Evolutionary conservation across 2,329 filamentous ascomycete species (phyloP).

Genomic region (Botrytis sinoallii): DNA sequence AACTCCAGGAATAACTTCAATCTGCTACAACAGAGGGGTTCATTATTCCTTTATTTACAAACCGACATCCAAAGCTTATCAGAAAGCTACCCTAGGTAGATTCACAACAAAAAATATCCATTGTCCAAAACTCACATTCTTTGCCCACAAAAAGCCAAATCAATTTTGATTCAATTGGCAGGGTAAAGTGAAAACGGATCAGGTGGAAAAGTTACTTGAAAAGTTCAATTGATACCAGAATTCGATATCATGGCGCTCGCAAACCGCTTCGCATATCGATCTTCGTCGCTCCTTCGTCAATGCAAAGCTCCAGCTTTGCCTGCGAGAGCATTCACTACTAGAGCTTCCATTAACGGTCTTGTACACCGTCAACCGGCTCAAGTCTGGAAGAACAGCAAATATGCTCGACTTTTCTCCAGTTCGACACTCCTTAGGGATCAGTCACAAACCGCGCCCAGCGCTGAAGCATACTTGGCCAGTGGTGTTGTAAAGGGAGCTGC

Average conservation of each 20-base stretch:
- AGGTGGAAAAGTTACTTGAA: conserved; percentile 18
- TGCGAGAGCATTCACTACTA: conserved; percentile 34
- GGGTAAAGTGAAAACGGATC: conserved; percentile 21
- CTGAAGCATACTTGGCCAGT: conserved; percentile 85
- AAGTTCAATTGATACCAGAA: conserved; percentile 28
- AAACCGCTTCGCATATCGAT: conserved; percentile 34
- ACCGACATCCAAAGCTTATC: conserved; percentile 14
- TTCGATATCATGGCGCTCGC: conserved; percentile 37
- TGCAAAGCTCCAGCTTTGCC: conserved; percentile 29
- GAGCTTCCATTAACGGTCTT: conserved; percentile 29
- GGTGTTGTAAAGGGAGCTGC: conserved; percentile 75
- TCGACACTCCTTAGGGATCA: conserved; percentile 30
- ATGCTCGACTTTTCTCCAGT: conserved; percentile 36
- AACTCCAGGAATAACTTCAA: conserved; percentile 30
- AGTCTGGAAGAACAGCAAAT: conserved; percentile 30
- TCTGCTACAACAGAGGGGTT: conserved; percentile 17
- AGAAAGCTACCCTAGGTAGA: conserved; percentile 12
- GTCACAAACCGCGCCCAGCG: conserved; percentile 69
- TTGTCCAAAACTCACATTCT: conserved; percentile 17
- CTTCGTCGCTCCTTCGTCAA: conserved; percentile 37
- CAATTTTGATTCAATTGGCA: conserved; percentile 18
- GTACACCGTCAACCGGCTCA: conserved; percentile 28
- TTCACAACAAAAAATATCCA: conserved; percentile 6
- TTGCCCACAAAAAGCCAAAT: conserved; percentile 1
- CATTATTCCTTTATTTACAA: conserved; percentile 20